phyloP scores from a whole-genome alignment of 306 rosid genomes.

The Fragaria nilgerrensis region DNA sequence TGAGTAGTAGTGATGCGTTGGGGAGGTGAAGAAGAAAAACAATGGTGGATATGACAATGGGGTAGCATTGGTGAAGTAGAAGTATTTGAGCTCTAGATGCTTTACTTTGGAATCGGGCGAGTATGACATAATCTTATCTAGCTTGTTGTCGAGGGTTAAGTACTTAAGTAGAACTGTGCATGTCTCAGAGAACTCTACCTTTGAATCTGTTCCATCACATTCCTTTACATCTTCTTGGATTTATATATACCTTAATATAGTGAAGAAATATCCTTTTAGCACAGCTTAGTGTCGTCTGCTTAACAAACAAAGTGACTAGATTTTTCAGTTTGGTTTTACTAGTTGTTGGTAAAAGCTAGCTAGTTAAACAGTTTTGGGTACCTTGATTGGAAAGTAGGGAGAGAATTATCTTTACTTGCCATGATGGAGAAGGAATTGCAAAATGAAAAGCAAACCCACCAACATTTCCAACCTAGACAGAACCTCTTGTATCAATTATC shows the following conservation, averaged over 20 bases:
- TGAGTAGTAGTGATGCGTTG: not conserved
- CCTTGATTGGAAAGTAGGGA: not conserved
- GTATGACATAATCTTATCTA: slow-evolving; percentile 11
- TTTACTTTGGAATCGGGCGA: slow-evolving; percentile 50
- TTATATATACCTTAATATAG: not conserved
- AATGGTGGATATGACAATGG: slow-evolving; percentile 1
- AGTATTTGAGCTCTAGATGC: slow-evolving; percentile 39
- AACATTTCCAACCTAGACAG: not conserved
- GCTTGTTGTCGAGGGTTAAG: slow-evolving; percentile 35
- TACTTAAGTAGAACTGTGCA: slow-evolving; percentile 18
- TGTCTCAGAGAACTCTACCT: slow-evolving; percentile 11
- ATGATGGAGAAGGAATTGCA: slow-evolving; percentile 31
- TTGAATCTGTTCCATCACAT: slow-evolving; percentile 22
- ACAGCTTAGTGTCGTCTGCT: not conserved
- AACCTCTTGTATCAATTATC: not conserved
- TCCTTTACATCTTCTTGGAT: not conserved
- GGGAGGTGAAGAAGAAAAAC: not conserved
- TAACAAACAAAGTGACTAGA: not conserved
- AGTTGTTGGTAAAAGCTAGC: not conserved
- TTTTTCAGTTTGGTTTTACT: not conserved
- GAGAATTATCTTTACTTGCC: slow-evolving; percentile 29
- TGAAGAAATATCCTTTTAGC: not conserved
- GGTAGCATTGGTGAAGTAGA: slow-evolving; percentile 40
- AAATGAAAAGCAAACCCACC: not conserved
- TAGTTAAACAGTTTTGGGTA: not conserved